phyloP scores from a whole-genome alignment of 495 filamentous ascomycete genomes.

The Aspergillus saccharolyticus region DNA sequence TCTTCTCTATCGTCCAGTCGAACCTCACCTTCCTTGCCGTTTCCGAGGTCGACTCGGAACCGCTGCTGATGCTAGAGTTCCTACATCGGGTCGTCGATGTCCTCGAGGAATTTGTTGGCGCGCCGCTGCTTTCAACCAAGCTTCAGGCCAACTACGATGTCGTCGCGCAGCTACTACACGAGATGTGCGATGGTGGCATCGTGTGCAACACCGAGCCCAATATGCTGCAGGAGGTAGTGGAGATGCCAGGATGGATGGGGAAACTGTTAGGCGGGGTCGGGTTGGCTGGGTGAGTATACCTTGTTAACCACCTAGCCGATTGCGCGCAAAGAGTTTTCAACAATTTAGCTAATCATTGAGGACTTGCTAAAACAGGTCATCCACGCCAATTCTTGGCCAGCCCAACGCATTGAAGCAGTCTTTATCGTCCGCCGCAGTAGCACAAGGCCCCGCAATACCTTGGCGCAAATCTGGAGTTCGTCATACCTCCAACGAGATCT shows the following conservation, averaged over 20 bases:
- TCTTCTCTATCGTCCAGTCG: constrained; percentile 82
- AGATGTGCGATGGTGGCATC: constrained; percentile 95
- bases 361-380: constrained; percentile 22
- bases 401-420: constrained; percentile 44
- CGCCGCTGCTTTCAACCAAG: constrained; percentile 78
- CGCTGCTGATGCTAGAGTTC: constrained; percentile 93
- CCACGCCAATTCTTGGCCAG: constrained; percentile 40
- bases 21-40: constrained; percentile 85
- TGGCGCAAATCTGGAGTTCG: constrained; percentile 91
- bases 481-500: constrained; percentile 95
- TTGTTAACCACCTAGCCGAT: background rate
- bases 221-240: constrained; percentile 83
- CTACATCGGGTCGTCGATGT: constrained; percentile 90
- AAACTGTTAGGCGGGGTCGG: constrained; percentile 87
- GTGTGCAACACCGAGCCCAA: constrained; percentile 90
- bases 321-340: background rate
- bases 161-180: constrained; percentile 83
- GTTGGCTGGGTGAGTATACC: constrained; percentile 58
- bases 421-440: constrained; percentile 33
- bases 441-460: constrained; percentile 57
- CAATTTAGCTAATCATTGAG: background rate
- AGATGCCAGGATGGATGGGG: constrained; percentile 82
- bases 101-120: constrained; percentile 89
- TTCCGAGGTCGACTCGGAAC: constrained; percentile 76
- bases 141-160: constrained; percentile 90